A percentile compares a stretch with the other conserved stretches of the same genome.
These are phyloP conservation scores for Suhomyces taliae DNA, from an alignment of 1,139 yeast genomes.

Conservation along the genomic window DNA sequence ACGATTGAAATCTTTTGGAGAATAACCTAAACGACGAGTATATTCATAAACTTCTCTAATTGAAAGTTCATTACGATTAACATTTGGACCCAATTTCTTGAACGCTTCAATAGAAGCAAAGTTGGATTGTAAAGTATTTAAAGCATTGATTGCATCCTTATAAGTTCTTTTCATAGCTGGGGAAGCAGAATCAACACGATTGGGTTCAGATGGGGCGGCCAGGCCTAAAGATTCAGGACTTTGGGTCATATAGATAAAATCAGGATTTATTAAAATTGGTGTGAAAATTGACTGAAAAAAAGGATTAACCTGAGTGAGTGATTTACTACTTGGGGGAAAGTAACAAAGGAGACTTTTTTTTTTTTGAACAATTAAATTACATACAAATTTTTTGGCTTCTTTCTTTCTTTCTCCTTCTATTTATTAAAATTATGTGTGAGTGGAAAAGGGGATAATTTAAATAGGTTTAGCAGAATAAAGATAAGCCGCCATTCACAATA, in stretches of 20 bases:
- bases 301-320: neutral
- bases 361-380: too few relatives aligned
- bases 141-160: slow-evolving; percentile 77
- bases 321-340: too few relatives aligned
- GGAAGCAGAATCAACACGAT: neutral
- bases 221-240: slow-evolving; percentile 3
- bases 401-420: too few relatives aligned
- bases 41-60: slow-evolving; percentile 90
- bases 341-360: too few relatives aligned
- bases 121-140: slow-evolving; percentile 88
- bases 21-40: slow-evolving; percentile 83
- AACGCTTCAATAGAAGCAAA: slow-evolving; percentile 86
- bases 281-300: neutral
- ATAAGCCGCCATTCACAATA: too few relatives aligned
- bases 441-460: too few relatives aligned
- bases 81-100: slow-evolving; percentile 62
- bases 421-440: too few relatives aligned
- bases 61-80: slow-evolving; percentile 65
- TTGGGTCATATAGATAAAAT: slow-evolving; percentile 6
- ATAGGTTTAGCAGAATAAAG: too few relatives aligned
- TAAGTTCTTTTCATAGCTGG: slow-evolving; percentile 28
- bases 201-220: neutral
- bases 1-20: slow-evolving; percentile 64
- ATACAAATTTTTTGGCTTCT: too few relatives aligned
- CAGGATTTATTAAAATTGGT: neutral